A percentile compares a stretch with the other conserved stretches of the same genome.
These are phyloP conservation scores for Aspergillus wentii DNA, from an alignment of 495 filamentous ascomycete genomes.

Conservation along the genomic window DNA sequence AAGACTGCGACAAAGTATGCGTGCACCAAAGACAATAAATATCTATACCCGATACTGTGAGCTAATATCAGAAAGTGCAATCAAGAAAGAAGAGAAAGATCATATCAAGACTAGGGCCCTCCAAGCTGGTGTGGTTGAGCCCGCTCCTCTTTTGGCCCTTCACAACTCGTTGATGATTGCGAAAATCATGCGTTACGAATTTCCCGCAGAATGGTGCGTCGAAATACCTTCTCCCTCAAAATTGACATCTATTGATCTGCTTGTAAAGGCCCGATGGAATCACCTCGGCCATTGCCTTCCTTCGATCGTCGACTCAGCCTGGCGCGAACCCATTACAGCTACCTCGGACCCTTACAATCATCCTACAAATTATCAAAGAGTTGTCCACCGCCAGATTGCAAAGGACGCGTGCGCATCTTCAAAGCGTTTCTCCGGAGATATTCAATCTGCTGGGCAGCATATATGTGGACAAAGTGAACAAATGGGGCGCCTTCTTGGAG, in stretches of 20 bases:
- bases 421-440: slow-evolving; percentile 72
- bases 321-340: slow-evolving; percentile 51
- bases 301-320: slow-evolving; percentile 47
- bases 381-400: slow-evolving; percentile 71
- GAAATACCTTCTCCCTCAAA: not conserved
- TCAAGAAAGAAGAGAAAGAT: slow-evolving; percentile 68
- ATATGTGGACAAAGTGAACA: slow-evolving; percentile 67
- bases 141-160: slow-evolving; percentile 64
- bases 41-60: slow-evolving; percentile 1
- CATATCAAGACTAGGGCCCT: slow-evolving; percentile 69
- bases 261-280: slow-evolving; percentile 45
- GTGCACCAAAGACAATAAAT: not conserved
- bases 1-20: slow-evolving; percentile 59
- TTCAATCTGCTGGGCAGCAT: slow-evolving; percentile 70
- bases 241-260: slow-evolving; percentile 7
- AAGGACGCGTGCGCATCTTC: slow-evolving; percentile 63
- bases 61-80: slow-evolving; percentile 48
- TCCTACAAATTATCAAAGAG: slow-evolving; percentile 87
- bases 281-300: slow-evolving; percentile 50
- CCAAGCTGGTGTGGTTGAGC: slow-evolving; percentile 67
- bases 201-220: slow-evolving; percentile 71
- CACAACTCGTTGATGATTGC: slow-evolving; percentile 84
- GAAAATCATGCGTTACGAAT: slow-evolving; percentile 86
- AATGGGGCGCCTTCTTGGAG: slow-evolving; percentile 61
- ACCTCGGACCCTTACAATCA: slow-evolving; percentile 65